A percentile compares a stretch with the other conserved stretches of the same genome.
Evolutionary conservation across 108 stramenopile species (phyloP).

Genomic region (Chaetoceros tenuissimus): DNA sequence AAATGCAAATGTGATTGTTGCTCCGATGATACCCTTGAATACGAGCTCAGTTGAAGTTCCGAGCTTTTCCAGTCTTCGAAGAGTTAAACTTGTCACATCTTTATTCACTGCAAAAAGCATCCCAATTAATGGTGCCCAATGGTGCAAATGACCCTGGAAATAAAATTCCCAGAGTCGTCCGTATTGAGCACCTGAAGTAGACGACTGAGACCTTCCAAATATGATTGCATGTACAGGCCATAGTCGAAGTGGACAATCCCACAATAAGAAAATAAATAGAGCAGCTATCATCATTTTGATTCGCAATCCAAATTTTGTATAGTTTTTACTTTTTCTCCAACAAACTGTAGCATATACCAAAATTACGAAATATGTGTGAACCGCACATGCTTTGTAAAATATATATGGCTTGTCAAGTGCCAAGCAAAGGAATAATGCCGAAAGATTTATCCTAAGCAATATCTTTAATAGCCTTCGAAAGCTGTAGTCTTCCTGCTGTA

Average conservation of each 20-base stretch:
- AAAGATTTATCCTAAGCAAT: constrained; percentile 72
- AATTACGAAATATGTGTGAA: constrained; percentile 74
- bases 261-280: constrained; percentile 26
- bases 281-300: constrained; percentile 47
- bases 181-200: constrained; percentile 24
- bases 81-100: constrained; percentile 40
- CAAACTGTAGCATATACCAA: constrained; percentile 61
- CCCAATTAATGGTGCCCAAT: constrained; percentile 69
- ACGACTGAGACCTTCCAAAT: constrained; percentile 18
- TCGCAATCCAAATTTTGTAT: constrained; percentile 55
- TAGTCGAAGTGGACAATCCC: constrained; percentile 41
- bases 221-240: constrained; percentile 24
- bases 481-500: constrained; percentile 47
- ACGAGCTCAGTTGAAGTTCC: constrained; percentile 8
- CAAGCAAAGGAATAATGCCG: constrained; percentile 57
- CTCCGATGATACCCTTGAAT: constrained; percentile 30
- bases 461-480: constrained; percentile 63
- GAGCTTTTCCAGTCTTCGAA: constrained; percentile 23
- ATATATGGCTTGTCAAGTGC: constrained; percentile 54
- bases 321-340: constrained; percentile 26
- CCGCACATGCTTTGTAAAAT: constrained; percentile 72
- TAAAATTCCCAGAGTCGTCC: constrained; percentile 64
- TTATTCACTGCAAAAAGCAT: constrained; percentile 75
- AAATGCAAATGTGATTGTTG: constrained; percentile 17
- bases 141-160: constrained; percentile 63